Base-by-base conservation (phyloP, 495 filamentous ascomycete genomes). In the Amorphotheca resinae region DNA sequence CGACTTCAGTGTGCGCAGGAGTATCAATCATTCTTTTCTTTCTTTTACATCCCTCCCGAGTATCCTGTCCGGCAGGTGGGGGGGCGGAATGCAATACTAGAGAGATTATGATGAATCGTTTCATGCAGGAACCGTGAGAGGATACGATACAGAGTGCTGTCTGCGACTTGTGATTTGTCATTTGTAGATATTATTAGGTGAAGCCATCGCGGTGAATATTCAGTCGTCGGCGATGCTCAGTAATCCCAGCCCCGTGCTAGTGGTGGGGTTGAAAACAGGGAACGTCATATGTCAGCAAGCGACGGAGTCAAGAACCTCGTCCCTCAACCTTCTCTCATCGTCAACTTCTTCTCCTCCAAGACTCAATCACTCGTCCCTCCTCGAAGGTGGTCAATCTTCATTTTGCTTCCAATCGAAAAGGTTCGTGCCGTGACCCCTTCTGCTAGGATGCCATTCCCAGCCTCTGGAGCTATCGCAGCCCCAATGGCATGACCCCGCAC, bases 211-310 rank as follows among this genome's bases (percentile, higher is more conserved):
- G n/a, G n/a, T n/a, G n/a, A n/a, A n/a, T n/a, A n/a, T n/a, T n/a
- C n/a, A n/a, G n/a, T n/a, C n/a, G n/a, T n/a, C n/a, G n/a, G 16
- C 38, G 21, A 28, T 40, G 40, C 40, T 42, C 40, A 42, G n/a
- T 42, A 9, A 42, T 18, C 40, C 4, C n/a, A n/a, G 23, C 17
- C n/a, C 38, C 22, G 26, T 12, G 38, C 38, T 28, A 40, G 8
- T 26, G 38, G 38, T 40, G 38, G 38, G 33, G 33, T n/a, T n/a
- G 22, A 40, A 26, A 22, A 6, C 4, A 2, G 15, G 22, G 8
- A 40, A 28, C 38, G 38, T 40, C 38, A 40, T 40, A n/a, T n/a
- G n/a, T n/a, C n/a, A n/a, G n/a, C n/a, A 23, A 40, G 38, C 38
- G 38, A 40, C 16, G 11, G 9, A 20, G n/a, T 33, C 40, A 33